Percentiles rank a stretch among this genome's conserved stretches.
These are phyloP conservation scores for Picea abies DNA, from an alignment of 83 land plant genomes.

Conservation along the genomic window DNA sequence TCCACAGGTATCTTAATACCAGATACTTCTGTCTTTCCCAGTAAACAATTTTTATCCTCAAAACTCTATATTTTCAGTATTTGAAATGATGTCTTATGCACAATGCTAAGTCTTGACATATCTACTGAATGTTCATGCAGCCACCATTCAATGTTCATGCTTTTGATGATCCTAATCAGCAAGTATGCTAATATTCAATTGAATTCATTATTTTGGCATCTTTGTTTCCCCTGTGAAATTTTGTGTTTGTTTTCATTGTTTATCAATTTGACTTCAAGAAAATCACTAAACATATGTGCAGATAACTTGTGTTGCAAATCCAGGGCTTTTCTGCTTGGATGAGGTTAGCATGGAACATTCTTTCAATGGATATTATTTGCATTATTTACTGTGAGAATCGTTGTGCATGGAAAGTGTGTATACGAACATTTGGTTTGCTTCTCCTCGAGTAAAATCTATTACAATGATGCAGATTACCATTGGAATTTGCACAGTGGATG, in stretches of 20 bases:
- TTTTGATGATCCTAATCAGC: slow-evolving; percentile 57
- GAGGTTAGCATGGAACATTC: slow-evolving; percentile 52
- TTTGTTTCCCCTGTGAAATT: background rate
- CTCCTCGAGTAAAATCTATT: background rate
- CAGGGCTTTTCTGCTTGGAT: slow-evolving; percentile 61
- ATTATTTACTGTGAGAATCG: background rate
- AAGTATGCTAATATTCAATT: slow-evolving; percentile 38
- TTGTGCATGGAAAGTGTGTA: background rate
- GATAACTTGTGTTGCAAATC: slow-evolving; percentile 84
- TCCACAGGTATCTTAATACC: slow-evolving; percentile 76
- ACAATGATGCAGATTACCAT: slow-evolving; percentile 56
- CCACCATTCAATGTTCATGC: slow-evolving; percentile 57
- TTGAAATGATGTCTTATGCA: background rate
- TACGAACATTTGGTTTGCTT: background rate
- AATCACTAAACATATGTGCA: slow-evolving; percentile 30
- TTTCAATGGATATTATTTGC: background rate
- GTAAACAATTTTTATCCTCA: background rate
- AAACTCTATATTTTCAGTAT: background rate
- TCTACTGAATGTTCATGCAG: slow-evolving; percentile 37
- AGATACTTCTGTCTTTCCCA: background rate
- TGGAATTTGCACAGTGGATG: slow-evolving; percentile 77
- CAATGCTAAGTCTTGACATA: background rate
- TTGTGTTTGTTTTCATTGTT: background rate
- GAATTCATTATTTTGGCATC: slow-evolving; percentile 8
- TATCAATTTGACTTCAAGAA: slow-evolving; percentile 10